phyloP scores from a whole-genome alignment of 2,329 filamentous ascomycete genomes.

The Dothidotthia symphoricarpi region DNA sequence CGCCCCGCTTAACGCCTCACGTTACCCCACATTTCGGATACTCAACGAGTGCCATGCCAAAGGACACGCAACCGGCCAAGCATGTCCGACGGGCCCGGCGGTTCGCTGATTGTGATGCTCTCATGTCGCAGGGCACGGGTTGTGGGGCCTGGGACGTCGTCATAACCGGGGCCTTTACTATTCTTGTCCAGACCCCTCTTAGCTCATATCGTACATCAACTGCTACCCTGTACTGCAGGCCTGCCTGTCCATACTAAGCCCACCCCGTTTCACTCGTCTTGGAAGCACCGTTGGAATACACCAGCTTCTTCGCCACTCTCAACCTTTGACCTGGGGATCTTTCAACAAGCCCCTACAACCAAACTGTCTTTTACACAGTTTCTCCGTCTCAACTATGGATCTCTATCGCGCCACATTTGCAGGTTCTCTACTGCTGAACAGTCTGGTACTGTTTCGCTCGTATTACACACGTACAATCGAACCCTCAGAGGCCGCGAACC shows the following conservation, averaged over 20 bases:
- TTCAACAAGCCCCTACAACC: background rate
- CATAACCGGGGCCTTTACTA: constrained; percentile 1
- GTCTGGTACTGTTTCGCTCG: constrained; percentile 26
- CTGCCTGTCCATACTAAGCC: constrained; percentile 2
- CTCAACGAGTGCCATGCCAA: constrained; percentile 6
- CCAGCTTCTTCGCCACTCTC: background rate
- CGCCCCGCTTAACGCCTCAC: background rate
- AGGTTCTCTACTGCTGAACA: constrained; percentile 28
- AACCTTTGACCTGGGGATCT: background rate
- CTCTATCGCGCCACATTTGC: constrained; percentile 33
- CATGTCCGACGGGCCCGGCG: constrained; percentile 1
- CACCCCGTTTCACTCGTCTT: background rate
- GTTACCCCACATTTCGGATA: constrained; percentile 15
- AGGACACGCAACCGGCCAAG: constrained; percentile 17
- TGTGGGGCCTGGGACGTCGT: constrained; percentile 5
- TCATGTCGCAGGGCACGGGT: constrained; percentile 1
- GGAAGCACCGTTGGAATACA: no score
- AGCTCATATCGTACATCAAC: background rate
- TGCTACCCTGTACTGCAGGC: constrained; percentile 3
- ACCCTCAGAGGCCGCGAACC: constrained; percentile 4
- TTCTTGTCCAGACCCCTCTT: background rate
- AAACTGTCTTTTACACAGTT: constrained; percentile 1
- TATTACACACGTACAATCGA: constrained; percentile 20
- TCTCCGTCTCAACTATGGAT: constrained; percentile 21
- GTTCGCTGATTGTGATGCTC: no score